Percentiles rank a stretch among this genome's conserved stretches.
Evolutionary conservation across 2,329 filamentous ascomycete genomes (phyloP).

Genomic region (Sporothrix sp.): DNA sequence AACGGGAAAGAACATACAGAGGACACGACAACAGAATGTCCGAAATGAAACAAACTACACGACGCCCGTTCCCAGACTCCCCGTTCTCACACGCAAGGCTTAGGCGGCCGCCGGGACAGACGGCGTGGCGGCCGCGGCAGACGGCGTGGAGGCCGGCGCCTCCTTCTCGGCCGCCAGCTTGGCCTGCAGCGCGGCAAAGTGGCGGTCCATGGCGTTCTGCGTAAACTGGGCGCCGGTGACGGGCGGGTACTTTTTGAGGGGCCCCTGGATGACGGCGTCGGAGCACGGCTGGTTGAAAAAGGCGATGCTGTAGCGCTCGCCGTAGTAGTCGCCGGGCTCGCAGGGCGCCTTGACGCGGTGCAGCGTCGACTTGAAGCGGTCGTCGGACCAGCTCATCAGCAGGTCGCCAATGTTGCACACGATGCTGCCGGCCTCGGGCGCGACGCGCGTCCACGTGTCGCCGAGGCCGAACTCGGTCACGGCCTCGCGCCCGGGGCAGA

Average conservation of each 20-base stretch:
- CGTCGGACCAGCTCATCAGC: conserved; percentile 57
- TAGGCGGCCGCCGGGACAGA: conserved; percentile 5
- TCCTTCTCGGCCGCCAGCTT: conserved; percentile 12
- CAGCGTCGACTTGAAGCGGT: conserved; percentile 57
- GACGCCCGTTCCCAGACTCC: too few species aligned
- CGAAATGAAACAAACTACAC: too few species aligned
- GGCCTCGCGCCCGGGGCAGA: conserved; percentile 53
- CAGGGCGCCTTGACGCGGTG: conserved; percentile 53
- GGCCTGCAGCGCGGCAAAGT: conserved; percentile 20
- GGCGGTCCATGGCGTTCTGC: conserved; percentile 18
- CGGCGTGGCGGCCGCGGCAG: not conserved
- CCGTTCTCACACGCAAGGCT: too few species aligned
- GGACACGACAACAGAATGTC: too few species aligned
- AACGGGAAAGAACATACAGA: too few species aligned
- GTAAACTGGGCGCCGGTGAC: conserved; percentile 54
- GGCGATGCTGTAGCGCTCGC: conserved; percentile 53
- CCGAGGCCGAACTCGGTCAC: conserved; percentile 49
- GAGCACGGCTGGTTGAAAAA: conserved; percentile 50
- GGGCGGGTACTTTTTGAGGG: conserved; percentile 49
- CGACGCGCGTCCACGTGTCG: conserved; percentile 55
- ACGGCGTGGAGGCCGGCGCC: not conserved
- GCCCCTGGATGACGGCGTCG: conserved; percentile 50
- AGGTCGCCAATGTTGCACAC: conserved; percentile 59
- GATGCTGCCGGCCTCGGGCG: conserved; percentile 42
- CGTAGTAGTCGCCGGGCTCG: conserved; percentile 44